Conservation (phyloP, 306 rosid genomes). For the Citrullus mucosospermus region DNA sequence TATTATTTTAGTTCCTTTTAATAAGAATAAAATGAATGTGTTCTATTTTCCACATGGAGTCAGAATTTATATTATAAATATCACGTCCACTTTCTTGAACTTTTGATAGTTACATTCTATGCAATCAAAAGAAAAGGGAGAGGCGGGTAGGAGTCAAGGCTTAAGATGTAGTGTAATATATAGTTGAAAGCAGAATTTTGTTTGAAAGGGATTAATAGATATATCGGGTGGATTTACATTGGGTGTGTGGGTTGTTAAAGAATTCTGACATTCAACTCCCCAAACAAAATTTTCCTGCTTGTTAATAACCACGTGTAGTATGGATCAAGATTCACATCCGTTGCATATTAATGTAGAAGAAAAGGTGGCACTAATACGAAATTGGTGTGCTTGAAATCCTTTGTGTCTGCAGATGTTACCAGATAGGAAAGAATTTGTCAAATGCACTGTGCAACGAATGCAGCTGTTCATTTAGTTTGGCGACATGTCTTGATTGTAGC, state of each 20-base stretch:
- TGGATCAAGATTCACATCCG: neutral
- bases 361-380: neutral
- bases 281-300: neutral
- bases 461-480: slow-evolving; percentile 44
- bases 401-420: slow-evolving; percentile 55
- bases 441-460: slow-evolving; percentile 52
- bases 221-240: neutral
- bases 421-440: slow-evolving; percentile 40
- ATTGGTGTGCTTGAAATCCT: slow-evolving; percentile 5
- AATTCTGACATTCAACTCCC: neutral
- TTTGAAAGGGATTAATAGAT: neutral
- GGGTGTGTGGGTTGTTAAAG: neutral
- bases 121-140: neutral
- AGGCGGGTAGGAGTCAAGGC: neutral
- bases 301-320: neutral
- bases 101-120: neutral
- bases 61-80: neutral
- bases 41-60: neutral
- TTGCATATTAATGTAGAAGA: neutral
- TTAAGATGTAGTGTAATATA: neutral
- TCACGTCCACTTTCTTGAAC: neutral
- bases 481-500: slow-evolving; percentile 70
- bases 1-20: neutral
- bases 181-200: neutral
- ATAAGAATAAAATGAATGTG: neutral